Percentiles rank a stretch among this genome's conserved stretches.
Conservation (phyloP, 371 early-diverging fungal species). For the Apophysomyces variabilis region DNA sequence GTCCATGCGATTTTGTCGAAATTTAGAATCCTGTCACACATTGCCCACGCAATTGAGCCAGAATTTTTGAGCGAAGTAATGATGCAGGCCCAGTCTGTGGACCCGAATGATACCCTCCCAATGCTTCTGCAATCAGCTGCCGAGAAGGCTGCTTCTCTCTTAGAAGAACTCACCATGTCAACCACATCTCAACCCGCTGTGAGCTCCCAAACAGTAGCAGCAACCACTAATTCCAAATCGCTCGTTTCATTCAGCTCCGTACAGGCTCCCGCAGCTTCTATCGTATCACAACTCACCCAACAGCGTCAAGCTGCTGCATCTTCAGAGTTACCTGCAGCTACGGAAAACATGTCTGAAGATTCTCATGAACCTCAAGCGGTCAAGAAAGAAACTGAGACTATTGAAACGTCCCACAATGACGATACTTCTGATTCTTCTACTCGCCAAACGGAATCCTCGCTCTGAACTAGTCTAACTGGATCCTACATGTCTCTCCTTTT, state of each 20-base stretch:
- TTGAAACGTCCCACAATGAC: background rate
- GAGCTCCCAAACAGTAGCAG: background rate
- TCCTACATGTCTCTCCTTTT: background rate
- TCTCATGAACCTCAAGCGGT: background rate
- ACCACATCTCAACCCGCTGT: background rate
- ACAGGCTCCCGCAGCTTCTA: background rate
- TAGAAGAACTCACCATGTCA: background rate
- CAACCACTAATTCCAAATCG: background rate
- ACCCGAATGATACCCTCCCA: background rate
- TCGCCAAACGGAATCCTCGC: background rate
- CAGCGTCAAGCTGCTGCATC: background rate
- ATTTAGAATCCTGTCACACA: background rate
- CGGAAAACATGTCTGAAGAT: background rate
- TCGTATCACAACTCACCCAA: background rate
- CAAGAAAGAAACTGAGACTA: background rate
- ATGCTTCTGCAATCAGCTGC: background rate
- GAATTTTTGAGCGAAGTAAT: background rate
- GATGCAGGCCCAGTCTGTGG: background rate
- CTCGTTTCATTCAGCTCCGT: background rate
- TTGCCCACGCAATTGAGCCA: background rate
- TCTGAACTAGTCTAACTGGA: background rate
- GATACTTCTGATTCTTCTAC: background rate
- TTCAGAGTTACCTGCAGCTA: background rate
- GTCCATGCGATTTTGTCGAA: background rate
- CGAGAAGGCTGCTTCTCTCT: background rate